These are phyloP conservation scores for Septoria petroselini DNA, from an alignment of 2,329 filamentous ascomycete species.

Conservation along the genomic window DNA sequence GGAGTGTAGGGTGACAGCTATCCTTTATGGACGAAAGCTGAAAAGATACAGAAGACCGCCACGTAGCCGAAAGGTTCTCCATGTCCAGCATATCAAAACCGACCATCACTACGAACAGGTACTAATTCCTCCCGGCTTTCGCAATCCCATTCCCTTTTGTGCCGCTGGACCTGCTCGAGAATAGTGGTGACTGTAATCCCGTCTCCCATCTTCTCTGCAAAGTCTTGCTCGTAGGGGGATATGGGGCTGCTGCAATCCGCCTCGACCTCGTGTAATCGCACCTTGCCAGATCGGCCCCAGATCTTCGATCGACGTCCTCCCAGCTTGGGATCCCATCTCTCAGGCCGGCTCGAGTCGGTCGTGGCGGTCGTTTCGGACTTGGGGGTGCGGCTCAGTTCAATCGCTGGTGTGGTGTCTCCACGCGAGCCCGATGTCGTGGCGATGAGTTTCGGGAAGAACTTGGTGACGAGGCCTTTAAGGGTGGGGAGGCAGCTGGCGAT, in stretches of 20 bases:
- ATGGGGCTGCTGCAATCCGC: neutral
- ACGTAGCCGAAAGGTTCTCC: neutral
- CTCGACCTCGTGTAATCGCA: neutral
- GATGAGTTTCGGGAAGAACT: constrained; percentile 23
- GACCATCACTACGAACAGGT: neutral
- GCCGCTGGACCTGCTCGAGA: constrained; percentile 10
- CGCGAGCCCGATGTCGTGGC: neutral
- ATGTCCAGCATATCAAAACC: neutral
- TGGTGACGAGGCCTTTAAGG: constrained; percentile 25
- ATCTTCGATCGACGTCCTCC: neutral
- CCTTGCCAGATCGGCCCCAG: neutral
- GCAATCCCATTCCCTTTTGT: constrained; percentile 1
- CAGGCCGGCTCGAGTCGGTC: neutral
- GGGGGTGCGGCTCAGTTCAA: constrained; percentile 7
- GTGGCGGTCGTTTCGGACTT: neutral
- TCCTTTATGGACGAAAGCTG: too few species aligned
- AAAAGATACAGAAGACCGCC: too few species aligned
- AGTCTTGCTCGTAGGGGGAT: neutral
- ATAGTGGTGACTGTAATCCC: constrained; percentile 13
- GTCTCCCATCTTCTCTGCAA: neutral
- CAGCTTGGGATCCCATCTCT: neutral
- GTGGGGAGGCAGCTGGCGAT: constrained; percentile 30
- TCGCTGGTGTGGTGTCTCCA: neutral
- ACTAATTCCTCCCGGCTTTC: constrained; percentile 7
- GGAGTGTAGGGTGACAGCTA: constrained; percentile 9